These are phyloP conservation scores for Arthromyces matolae DNA, from an alignment of 768 basidiomycete species.

Conservation along the genomic window DNA sequence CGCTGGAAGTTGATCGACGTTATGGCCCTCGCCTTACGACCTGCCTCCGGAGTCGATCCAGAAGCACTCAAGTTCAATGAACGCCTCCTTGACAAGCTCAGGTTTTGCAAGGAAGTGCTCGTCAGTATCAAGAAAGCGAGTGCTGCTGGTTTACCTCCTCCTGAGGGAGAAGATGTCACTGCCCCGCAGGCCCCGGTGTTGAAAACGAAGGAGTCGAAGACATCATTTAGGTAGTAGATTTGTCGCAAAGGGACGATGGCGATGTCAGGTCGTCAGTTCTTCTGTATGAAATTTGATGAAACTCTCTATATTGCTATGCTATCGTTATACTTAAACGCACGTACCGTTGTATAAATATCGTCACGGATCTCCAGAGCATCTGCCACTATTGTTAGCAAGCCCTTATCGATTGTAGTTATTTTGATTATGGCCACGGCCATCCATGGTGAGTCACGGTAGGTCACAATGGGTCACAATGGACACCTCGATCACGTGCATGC, in stretches of 20 bases:
- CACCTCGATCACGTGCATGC: conserved; percentile 8
- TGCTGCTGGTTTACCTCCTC: conserved; percentile 28
- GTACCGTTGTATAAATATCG: neutral
- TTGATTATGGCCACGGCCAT: too few relatives aligned
- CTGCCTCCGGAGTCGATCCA: conserved; percentile 37
- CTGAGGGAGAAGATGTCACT: conserved; percentile 20
- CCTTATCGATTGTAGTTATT: too few relatives aligned
- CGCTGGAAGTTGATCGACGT: conserved; percentile 70
- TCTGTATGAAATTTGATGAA: neutral
- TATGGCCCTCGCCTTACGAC: conserved; percentile 49
- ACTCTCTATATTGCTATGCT: conserved; percentile 4
- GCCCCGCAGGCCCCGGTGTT: conserved; percentile 1
- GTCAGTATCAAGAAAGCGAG: conserved; percentile 64
- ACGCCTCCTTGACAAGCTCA: conserved; percentile 72
- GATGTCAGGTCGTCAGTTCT: conserved; percentile 13
- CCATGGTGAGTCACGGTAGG: too few relatives aligned
- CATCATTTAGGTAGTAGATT: conserved; percentile 13
- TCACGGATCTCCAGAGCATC: too few relatives aligned
- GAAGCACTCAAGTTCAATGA: conserved; percentile 60
- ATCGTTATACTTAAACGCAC: neutral
- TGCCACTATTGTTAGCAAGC: too few relatives aligned
- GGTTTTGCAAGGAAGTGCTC: conserved; percentile 84
- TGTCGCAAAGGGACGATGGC: neutral
- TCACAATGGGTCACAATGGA: neutral
- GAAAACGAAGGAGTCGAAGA: conserved; percentile 15